Evolutionary conservation across 306 rosid genomes (phyloP).

Genomic region (Sesbania bispinosa): DNA sequence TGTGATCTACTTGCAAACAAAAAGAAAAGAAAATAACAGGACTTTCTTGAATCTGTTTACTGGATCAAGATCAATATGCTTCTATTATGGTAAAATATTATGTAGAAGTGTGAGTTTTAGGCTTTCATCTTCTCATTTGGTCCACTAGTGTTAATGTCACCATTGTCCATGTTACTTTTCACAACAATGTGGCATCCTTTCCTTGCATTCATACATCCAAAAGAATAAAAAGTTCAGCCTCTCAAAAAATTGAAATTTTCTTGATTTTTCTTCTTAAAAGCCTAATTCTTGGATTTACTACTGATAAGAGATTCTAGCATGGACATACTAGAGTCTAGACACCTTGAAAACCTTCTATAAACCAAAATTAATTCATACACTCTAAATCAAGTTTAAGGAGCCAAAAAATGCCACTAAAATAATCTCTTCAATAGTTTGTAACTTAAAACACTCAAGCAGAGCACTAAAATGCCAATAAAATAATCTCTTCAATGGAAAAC

Average conservation of each 20-base stretch:
- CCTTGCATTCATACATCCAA: not conserved
- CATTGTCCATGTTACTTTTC: not conserved
- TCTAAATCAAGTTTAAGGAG: not conserved
- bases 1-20: not conserved
- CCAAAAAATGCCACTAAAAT: too few relatives aligned
- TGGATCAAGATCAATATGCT: not conserved
- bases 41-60: not conserved
- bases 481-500: too few relatives aligned
- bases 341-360: not conserved
- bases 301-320: not conserved
- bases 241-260: too few relatives aligned
- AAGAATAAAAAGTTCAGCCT: not conserved
- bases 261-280: not conserved
- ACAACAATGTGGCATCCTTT: not conserved
- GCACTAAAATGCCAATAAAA: too few relatives aligned
- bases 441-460: too few relatives aligned
- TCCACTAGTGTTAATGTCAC: not conserved
- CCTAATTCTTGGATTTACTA: not conserved
- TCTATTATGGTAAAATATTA: not conserved
- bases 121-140: not conserved
- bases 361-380: not conserved
- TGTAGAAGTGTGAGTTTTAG: not conserved
- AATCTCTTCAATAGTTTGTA: too few relatives aligned
- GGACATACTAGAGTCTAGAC: not conserved
- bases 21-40: not conserved